A percentile compares a stretch with the other conserved stretches of the same genome.
Conservation (phyloP, 2,329 filamentous ascomycete genomes). For the Colletotrichum sp. region DNA sequence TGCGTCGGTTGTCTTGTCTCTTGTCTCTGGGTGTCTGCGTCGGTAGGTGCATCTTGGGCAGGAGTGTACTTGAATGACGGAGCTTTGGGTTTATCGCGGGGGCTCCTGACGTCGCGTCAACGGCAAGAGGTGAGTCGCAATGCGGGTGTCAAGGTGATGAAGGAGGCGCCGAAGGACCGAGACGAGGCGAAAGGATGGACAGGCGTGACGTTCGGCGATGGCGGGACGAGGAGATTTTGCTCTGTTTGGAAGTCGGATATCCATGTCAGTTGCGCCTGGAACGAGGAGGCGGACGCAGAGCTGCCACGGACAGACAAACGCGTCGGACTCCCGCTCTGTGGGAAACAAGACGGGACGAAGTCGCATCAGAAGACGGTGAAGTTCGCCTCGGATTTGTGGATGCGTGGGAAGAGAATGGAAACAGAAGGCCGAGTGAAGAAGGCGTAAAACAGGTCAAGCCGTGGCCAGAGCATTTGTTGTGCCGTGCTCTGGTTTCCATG, state of each 20-base stretch:
- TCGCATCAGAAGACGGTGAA: not conserved
- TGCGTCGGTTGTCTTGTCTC: not conserved
- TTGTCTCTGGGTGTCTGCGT: not conserved
- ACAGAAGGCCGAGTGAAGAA: not conserved
- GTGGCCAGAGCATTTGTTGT: not conserved
- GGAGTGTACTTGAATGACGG: not conserved
- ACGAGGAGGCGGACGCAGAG: not conserved
- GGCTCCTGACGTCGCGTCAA: not conserved
- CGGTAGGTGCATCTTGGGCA: not conserved
- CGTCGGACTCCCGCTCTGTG: not conserved
- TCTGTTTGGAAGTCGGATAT: not conserved
- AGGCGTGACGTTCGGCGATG: not conserved
- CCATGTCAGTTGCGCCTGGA: not conserved
- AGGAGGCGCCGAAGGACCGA: not conserved
- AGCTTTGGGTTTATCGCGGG: not conserved
- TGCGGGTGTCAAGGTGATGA: not conserved
- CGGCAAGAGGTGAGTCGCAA: not conserved
- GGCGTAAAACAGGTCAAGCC: not conserved
- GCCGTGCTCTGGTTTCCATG: not conserved
- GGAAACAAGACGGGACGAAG: not conserved
- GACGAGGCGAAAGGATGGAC: not conserved
- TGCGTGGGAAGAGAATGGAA: not conserved
- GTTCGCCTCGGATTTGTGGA: constrained; percentile 2
- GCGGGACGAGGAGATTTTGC: not conserved
- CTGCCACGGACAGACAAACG: not conserved